Percentiles rank a stretch among this genome's conserved stretches.
These are phyloP conservation scores for Leishmania gerbilli DNA, from an alignment of 208 protist genomes.

Conservation along the genomic window DNA sequence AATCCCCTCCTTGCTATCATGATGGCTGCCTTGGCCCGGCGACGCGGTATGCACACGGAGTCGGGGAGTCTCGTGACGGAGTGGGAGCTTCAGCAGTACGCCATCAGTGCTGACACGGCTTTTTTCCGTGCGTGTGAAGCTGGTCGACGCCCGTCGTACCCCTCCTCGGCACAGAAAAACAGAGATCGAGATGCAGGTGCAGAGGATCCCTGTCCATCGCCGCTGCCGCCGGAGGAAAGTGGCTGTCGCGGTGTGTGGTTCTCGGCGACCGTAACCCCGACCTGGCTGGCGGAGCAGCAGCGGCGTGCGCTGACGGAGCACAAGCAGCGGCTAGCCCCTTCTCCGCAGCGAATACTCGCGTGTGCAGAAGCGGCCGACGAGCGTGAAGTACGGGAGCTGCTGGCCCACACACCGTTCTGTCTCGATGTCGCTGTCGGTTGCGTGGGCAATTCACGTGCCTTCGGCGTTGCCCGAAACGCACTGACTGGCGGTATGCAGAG, in stretches of 20 bases:
- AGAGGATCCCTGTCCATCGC: neutral
- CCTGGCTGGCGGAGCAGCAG: constrained; percentile 38
- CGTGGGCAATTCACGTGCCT: constrained; percentile 70
- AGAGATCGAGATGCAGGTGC: neutral
- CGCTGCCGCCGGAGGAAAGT: constrained; percentile 26
- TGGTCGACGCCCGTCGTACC: neutral
- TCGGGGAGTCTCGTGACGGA: constrained; percentile 55
- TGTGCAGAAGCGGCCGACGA: constrained; percentile 25
- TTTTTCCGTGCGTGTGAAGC: constrained; percentile 55
- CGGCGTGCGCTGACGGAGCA: constrained; percentile 16
- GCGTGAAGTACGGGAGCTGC: constrained; percentile 11
- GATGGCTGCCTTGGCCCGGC: constrained; percentile 36
- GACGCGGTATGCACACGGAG: constrained; percentile 15
- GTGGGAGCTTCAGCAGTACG: constrained; percentile 86
- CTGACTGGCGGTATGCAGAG: constrained; percentile 42
- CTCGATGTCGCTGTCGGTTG: constrained; percentile 70
- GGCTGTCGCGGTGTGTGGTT: constrained; percentile 84
- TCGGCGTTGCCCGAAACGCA: constrained; percentile 70
- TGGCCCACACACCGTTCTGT: constrained; percentile 32
- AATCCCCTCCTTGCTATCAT: constrained; percentile 66
- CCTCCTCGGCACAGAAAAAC: neutral
- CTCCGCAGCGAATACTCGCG: constrained; percentile 33
- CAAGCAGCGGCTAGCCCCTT: constrained; percentile 27
- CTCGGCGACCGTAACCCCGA: constrained; percentile 54
- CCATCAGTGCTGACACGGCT: constrained; percentile 59